phyloP scores from a whole-genome alignment of 345 rosid species.

The Rhizophora mangle region DNA sequence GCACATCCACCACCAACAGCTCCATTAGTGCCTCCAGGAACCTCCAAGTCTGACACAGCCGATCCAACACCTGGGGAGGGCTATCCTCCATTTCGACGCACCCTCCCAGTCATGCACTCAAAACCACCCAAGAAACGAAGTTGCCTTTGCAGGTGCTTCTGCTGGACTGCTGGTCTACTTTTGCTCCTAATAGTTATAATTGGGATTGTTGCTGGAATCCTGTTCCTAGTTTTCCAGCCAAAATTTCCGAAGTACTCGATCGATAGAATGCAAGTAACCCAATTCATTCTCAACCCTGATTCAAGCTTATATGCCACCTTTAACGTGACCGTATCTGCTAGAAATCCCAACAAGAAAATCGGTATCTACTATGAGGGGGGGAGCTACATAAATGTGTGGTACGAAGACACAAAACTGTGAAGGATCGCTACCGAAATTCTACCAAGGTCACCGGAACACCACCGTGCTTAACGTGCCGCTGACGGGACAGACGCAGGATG shows the following conservation, averaged over 20 bases:
- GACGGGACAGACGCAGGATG: constrained; percentile 56
- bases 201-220: constrained; percentile 45
- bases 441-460: constrained; percentile 86
- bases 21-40: constrained; percentile 48
- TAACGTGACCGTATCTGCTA: constrained; percentile 58
- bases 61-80: constrained; percentile 13
- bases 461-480: constrained; percentile 55
- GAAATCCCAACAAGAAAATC: constrained; percentile 67
- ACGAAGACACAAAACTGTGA: constrained; percentile 43
- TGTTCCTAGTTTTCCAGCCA: constrained; percentile 71
- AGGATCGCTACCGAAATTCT: constrained; percentile 80
- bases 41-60: constrained; percentile 50
- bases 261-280: constrained; percentile 53
- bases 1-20: constrained; percentile 43
- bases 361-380: constrained; percentile 83
- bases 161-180: constrained; percentile 57
- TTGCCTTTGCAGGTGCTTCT: constrained; percentile 58
- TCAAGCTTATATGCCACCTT: constrained; percentile 55
- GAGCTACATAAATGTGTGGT: constrained; percentile 63
- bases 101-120: constrained; percentile 36
- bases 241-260: constrained; percentile 66
- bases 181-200: constrained; percentile 44
- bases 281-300: constrained; percentile 35
- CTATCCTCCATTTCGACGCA: constrained; percentile 35
- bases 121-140: constrained; percentile 45